Base-by-base conservation (phyloP, 768 basidiomycete species). In the Pholiota microspora region DNA sequence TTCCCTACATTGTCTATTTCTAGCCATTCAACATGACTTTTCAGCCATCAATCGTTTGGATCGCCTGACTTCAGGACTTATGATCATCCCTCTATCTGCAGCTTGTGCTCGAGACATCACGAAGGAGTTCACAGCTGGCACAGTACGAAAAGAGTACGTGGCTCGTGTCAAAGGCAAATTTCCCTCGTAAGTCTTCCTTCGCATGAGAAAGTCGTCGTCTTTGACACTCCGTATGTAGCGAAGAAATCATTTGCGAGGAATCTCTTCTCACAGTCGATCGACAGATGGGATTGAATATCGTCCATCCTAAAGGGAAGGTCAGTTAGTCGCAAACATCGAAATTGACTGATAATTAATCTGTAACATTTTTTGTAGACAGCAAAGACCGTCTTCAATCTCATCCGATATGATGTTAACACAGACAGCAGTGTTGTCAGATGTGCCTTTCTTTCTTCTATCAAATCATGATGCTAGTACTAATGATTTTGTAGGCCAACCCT, bases 21-120 rank as follows among this genome's bases (percentile, higher is more conserved):
- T 36, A n/a, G 51, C 44, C 58, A 49, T 54, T 46, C 49, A n/a
- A n/a, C 53, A 31, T 51, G 40, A 53, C 23, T 23, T 45, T 34
- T n/a, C 66, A 98, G 96, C 96, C 55, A 89, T 94, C 18, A 99
- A 98, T 67, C 82, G 97, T 53, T 75, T 99, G 51, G 97, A 99
- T 71, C 81, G 97, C 51, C 76, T 98, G 24, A 98, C 97, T 0
- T 94, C 92, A 0, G 97, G 97, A 6, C 75, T 98, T 40, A 94
- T 99, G 94, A 89, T 99, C 62, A 73, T 98, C 49, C 93, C 94
- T 0, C 73, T 94, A 10, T 85, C 85, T 16, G 73, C 83, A 0
- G 71, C 81, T 38, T 77, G 88, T 31, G 92, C 94, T 2, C 78
- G 84, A 27, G 68, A 73, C 13, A 76, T 98, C 31, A 86, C 92